phyloP scores from a whole-genome alignment of 805 yeast species.

The Pichia nanzhaoensis region DNA sequence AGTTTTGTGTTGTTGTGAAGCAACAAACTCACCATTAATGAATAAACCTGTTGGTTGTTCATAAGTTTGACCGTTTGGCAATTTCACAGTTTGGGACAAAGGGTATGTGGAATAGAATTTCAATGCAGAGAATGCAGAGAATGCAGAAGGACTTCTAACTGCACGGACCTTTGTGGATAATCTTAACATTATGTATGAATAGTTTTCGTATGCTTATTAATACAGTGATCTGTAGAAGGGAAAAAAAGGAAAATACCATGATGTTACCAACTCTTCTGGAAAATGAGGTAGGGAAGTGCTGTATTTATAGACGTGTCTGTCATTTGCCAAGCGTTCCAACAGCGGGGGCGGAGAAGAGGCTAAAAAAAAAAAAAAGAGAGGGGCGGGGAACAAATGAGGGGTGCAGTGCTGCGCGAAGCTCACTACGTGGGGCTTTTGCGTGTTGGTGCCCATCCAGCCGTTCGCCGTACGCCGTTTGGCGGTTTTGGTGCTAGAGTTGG shows the following conservation, averaged over 20 bases:
- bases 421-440: too few relatives aligned
- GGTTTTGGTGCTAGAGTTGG: too few relatives aligned
- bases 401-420: too few relatives aligned
- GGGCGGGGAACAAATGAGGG: too few relatives aligned
- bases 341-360: too few relatives aligned
- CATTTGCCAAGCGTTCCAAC: neutral
- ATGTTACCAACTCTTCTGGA: too few relatives aligned
- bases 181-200: slow-evolving; percentile 7
- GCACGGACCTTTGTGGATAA: slow-evolving; percentile 4
- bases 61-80: slow-evolving; percentile 31
- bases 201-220: too few relatives aligned
- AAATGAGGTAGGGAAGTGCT: neutral
- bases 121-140: neutral
- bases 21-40: slow-evolving; percentile 57
- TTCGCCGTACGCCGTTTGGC: too few relatives aligned
- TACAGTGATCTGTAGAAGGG: neutral
- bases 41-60: slow-evolving; percentile 49
- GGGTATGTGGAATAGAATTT: slow-evolving; percentile 19
- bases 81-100: slow-evolving; percentile 26
- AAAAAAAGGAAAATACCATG: neutral
- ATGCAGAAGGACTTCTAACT: neutral
- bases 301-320: neutral
- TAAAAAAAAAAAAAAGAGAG: too few relatives aligned
- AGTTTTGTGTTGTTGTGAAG: slow-evolving; percentile 49
- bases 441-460: too few relatives aligned